phyloP scores from a whole-genome alignment of 2,329 filamentous ascomycete genomes.

The Aspergillus latus region DNA sequence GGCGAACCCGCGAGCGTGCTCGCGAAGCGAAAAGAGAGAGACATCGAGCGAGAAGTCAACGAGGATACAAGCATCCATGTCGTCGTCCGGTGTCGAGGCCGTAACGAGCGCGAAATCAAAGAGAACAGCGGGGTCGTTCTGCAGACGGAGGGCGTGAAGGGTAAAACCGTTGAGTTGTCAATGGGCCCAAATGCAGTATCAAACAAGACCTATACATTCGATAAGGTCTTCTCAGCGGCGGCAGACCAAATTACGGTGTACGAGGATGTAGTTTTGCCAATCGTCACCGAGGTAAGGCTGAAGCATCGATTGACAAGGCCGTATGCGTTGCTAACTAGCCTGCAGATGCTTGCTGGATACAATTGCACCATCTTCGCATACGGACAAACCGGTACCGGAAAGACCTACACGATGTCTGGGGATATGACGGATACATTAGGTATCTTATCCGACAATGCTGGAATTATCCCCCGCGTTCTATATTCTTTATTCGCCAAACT shows the following conservation, averaged over 20 bases:
- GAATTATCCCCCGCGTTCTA: slow-evolving; percentile 90
- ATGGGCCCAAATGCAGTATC: slow-evolving; percentile 91
- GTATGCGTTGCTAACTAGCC: slow-evolving; percentile 14
- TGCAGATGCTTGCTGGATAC: slow-evolving; percentile 84
- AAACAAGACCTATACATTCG: slow-evolving; percentile 96
- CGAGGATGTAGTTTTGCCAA: slow-evolving; percentile 90
- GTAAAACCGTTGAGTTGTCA: slow-evolving; percentile 77
- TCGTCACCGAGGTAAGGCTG: slow-evolving; percentile 76
- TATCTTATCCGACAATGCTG: slow-evolving; percentile 84
- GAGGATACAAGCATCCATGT: slow-evolving; percentile 98
- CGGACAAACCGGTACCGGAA: slow-evolving; percentile 95
- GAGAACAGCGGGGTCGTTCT: slow-evolving; percentile 96
- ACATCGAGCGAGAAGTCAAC: slow-evolving; percentile 68
- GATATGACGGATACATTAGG: slow-evolving; percentile 88
- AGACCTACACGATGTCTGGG: slow-evolving; percentile 99
- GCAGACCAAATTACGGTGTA: slow-evolving; percentile 93
- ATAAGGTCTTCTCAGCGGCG: slow-evolving; percentile 93
- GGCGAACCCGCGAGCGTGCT: slow-evolving; percentile 53
- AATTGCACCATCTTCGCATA: slow-evolving; percentile 99
- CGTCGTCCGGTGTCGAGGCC: slow-evolving; percentile 88
- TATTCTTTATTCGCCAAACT: slow-evolving; percentile 85
- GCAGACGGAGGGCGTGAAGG: slow-evolving; percentile 81
- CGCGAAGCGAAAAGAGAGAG: slow-evolving; percentile 81
- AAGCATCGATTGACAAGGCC: neutral
- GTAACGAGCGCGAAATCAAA: slow-evolving; percentile 85